A percentile compares a stretch with the other conserved stretches of the same genome.
These are phyloP conservation scores for Novymonas esmeraldas DNA, from an alignment of 208 protist species.

Conservation along the genomic window DNA sequence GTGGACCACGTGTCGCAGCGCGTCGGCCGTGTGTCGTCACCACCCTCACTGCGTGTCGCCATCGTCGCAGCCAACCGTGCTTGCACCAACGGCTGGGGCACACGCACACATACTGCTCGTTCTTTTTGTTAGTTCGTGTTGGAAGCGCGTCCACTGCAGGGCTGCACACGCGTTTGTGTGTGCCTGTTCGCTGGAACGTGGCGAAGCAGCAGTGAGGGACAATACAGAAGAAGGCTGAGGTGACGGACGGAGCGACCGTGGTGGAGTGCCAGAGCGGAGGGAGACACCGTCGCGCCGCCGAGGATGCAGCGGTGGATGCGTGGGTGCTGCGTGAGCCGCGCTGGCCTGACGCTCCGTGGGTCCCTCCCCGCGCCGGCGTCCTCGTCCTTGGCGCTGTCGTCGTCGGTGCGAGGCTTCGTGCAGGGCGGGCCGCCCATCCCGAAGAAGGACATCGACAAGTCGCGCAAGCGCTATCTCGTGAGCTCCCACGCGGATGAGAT, in stretches of 20 bases:
- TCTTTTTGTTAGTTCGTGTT: no score
- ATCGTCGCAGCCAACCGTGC: no score
- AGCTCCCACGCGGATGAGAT: slow-evolving; percentile 24
- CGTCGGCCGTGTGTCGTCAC: neutral
- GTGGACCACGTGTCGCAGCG: no score
- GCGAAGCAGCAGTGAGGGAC: no score
- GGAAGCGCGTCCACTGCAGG: no score
- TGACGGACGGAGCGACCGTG: neutral
- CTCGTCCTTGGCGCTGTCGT: neutral
- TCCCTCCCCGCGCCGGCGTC: neutral
- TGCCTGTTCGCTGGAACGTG: no score
- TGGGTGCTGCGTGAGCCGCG: neutral
- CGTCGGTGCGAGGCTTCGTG: slow-evolving; percentile 43
- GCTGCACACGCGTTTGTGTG: no score
- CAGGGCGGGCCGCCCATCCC: slow-evolving; percentile 62
- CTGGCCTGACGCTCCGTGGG: no score
- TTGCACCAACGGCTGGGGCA: no score
- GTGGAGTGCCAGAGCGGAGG: neutral
- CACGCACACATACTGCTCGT: no score
- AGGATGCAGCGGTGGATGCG: neutral
- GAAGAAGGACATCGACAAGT: slow-evolving; percentile 32
- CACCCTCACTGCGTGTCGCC: neutral
- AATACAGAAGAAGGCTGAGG: no score
- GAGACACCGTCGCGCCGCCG: neutral
- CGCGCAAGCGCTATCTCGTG: slow-evolving; percentile 21